phyloP scores from a whole-genome alignment of 1,284 basidiomycete genomes.

The Exobasidium cylindrosporum region DNA sequence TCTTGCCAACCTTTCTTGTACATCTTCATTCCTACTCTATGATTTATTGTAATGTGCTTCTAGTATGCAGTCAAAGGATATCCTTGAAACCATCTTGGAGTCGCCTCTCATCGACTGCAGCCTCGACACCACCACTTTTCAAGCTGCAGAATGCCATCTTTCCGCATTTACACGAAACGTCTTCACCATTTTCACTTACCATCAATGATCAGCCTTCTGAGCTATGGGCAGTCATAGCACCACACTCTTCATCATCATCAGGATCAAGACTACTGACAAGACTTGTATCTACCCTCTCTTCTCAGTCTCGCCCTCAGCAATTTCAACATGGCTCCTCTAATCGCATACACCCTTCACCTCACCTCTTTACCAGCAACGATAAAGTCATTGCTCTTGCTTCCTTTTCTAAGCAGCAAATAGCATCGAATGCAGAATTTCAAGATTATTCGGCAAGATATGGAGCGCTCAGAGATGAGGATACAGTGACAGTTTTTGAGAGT shows the following conservation, averaged over 20 bases:
- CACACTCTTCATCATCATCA: background rate
- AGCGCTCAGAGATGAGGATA: conserved; percentile 45
- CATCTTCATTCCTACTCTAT: too few relatives aligned
- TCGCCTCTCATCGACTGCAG: background rate
- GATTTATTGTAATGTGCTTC: too few relatives aligned
- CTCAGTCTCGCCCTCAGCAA: conserved; percentile 2
- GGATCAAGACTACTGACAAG: background rate
- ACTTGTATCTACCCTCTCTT: background rate
- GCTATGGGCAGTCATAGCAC: conserved; percentile 3
- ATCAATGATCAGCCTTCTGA: background rate
- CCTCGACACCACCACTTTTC: background rate
- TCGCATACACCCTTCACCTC: conserved; percentile 1
- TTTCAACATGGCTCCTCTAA: background rate
- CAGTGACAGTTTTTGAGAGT: conserved; percentile 44
- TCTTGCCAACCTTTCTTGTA: too few relatives aligned
- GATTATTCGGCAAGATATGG: conserved; percentile 50
- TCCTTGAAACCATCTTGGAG: too few relatives aligned
- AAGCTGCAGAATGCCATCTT: background rate
- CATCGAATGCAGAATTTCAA: conserved; percentile 26
- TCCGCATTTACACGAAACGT: background rate
- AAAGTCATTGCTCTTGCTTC: conserved; percentile 1
- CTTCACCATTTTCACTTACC: background rate
- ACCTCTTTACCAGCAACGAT: background rate
- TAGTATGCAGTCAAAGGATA: too few relatives aligned
- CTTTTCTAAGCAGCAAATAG: conserved; percentile 6